A percentile compares a stretch with the other conserved stretches of the same genome.
Conservation (phyloP, 495 filamentous ascomycete genomes). For the Aspergillus hancockii region DNA sequence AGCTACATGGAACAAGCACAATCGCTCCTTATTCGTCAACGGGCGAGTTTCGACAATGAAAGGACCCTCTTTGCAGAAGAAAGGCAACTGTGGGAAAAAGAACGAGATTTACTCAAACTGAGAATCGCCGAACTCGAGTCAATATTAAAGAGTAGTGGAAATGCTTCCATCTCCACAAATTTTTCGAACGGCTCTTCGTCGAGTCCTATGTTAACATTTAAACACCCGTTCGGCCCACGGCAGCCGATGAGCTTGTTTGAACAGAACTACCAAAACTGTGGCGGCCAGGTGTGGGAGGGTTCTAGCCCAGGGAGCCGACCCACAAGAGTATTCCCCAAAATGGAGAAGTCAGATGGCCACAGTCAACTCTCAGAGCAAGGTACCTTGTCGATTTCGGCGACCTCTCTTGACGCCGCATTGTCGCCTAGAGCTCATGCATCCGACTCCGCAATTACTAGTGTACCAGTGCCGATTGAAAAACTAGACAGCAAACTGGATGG, state of each 20-base stretch:
- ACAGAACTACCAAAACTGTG: conserved; percentile 3
- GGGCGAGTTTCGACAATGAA: conserved; percentile 39
- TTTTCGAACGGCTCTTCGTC: conserved; percentile 13
- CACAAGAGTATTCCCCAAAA: conserved; percentile 45
- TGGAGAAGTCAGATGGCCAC: conserved; percentile 29
- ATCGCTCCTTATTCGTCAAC: conserved; percentile 44
- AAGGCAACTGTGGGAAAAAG: conserved; percentile 43
- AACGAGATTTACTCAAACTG: conserved; percentile 37
- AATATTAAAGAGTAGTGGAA: conserved; percentile 25
- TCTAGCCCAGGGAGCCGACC: conserved; percentile 40
- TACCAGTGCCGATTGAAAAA: conserved; percentile 49
- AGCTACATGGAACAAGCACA: conserved; percentile 44
- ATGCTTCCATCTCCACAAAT: conserved; percentile 7
- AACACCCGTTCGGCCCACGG: conserved; percentile 7
- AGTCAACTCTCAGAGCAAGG: conserved; percentile 26
- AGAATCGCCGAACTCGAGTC: conserved; percentile 44
- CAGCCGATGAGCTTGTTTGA: not conserved
- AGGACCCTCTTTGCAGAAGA: conserved; percentile 43
- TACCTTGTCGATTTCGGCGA: conserved; percentile 19
- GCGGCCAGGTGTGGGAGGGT: conserved; percentile 46
- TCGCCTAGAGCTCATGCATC: conserved; percentile 36
- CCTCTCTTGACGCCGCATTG: conserved; percentile 46
- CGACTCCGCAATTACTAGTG: conserved; percentile 24
- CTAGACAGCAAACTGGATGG: conserved; percentile 50
- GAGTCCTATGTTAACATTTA: conserved; percentile 3